Evolutionary conservation across 495 filamentous ascomycete genomes (phyloP).

Genomic region (Clohesyomyces aquaticus): DNA sequence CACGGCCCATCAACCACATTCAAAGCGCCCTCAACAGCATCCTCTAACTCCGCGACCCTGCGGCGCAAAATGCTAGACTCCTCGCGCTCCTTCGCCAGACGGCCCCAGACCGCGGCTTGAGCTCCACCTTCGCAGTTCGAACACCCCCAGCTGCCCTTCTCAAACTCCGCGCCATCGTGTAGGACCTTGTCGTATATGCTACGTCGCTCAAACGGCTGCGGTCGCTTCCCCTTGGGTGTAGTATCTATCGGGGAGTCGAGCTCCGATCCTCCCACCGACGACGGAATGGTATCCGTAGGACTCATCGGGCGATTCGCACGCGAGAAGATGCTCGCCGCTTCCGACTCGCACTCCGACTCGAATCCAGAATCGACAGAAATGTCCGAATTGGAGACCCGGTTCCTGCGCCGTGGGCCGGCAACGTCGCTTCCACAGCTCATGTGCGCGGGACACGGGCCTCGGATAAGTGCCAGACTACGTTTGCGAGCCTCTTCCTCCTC

Average conservation of each 20-base stretch:
- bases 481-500: conserved; percentile 59
- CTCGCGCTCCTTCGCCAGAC: conserved; percentile 36
- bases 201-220: conserved; percentile 8
- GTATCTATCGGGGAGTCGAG: conserved; percentile 12
- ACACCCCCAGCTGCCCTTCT: conserved; percentile 38
- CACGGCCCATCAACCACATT: conserved; percentile 42
- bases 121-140: conserved; percentile 39
- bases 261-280: conserved; percentile 12
- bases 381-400: conserved; percentile 34
- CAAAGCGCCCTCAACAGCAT: conserved; percentile 44
- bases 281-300: conserved; percentile 21
- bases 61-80: conserved; percentile 41
- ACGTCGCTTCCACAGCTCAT: background rate
- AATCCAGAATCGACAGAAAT: conserved; percentile 44
- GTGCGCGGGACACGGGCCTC: conserved; percentile 18
- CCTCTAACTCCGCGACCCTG: conserved; percentile 42
- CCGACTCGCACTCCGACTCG: conserved; percentile 43
- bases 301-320: conserved; percentile 21
- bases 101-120: conserved; percentile 36
- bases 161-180: conserved; percentile 12
- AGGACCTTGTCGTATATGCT: conserved; percentile 36
- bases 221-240: conserved; percentile 22
- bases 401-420: conserved; percentile 22
- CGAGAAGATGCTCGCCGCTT: conserved; percentile 39
- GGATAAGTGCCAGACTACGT: conserved; percentile 37